Evolutionary conservation across 768 basidiomycete species (phyloP).

Genomic region (Suillus spraguei): DNA sequence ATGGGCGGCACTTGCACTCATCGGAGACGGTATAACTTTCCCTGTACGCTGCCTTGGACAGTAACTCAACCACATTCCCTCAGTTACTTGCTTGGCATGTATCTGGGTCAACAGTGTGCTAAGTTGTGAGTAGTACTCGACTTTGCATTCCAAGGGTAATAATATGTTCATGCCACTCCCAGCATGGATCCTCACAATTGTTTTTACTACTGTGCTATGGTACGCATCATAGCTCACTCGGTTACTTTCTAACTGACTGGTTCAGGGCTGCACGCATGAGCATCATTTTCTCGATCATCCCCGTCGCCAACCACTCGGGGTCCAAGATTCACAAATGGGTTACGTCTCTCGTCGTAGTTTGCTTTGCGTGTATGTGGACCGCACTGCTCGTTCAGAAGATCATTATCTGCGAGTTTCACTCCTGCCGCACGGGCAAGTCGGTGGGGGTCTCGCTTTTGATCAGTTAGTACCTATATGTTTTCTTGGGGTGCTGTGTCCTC

Average conservation of each 20-base stretch:
- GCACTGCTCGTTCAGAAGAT: slow-evolving; percentile 23
- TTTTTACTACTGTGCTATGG: slow-evolving; percentile 25
- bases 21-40: slow-evolving; percentile 10
- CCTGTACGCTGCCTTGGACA: not conserved
- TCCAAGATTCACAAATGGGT: slow-evolving; percentile 14
- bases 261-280: slow-evolving; percentile 28
- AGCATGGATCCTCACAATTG: slow-evolving; percentile 19
- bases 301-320: slow-evolving; percentile 15
- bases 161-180: not conserved
- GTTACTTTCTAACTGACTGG: slow-evolving; percentile 1
- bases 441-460: slow-evolving; percentile 24
- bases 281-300: slow-evolving; percentile 28
- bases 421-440: slow-evolving; percentile 7
- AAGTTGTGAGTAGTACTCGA: slow-evolving; percentile 14
- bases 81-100: slow-evolving; percentile 15
- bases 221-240: not conserved
- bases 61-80: not conserved
- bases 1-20: slow-evolving; percentile 26
- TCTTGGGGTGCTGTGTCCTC: not conserved
- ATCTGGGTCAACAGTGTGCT: slow-evolving; percentile 9
- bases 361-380: slow-evolving; percentile 29
- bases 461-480: slow-evolving; percentile 18
- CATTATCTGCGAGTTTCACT: slow-evolving; percentile 8
- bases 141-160: slow-evolving; percentile 4
- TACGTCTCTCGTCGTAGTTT: slow-evolving; percentile 12